Base-by-base conservation (phyloP, 208 protist species). In the Crithidia fasciculata region DNA sequence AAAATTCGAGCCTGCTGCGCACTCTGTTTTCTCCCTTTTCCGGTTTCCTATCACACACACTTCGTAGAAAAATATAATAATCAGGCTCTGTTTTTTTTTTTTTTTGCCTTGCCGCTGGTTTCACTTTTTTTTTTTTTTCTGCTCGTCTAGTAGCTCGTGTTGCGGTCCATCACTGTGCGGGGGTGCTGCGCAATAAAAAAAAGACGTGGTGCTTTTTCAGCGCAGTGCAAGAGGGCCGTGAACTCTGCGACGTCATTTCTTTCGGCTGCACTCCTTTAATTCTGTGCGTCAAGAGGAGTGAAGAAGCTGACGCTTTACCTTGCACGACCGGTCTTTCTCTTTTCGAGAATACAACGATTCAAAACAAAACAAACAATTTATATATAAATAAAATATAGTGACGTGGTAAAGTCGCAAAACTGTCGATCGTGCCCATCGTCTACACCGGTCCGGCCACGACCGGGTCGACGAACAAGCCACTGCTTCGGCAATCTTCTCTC, bases 401-500 rank as follows among this genome's bases (percentile, higher is more conserved):
- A 13, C 13, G 45, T 13, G 52, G 52, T 56, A 56, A 56, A 56
- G 19, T 40, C 52, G 19, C 55, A 59, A 80, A 80, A 56, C 74
- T 80, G 74, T 80, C 74, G 16, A 60, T 74, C 28, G 50, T 61
- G 54, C 68, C 76, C 12, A 64, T 69, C 58, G 36, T 76, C 36
- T 72, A 36, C 69, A 81, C 76, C 69, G 76, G 68, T 61, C 44
- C 68, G 13, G 43, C 69, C 52, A 44, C 54, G 52, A 63, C 63
- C 69, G 76, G 69, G 52, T 49, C 50, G 36, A 56, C 18, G 41
- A 13, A 28, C 43, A 72, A 61, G 44, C 6, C 62, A 7, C 41
- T 50, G 19, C 49, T 40, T 6, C 63, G 58, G 50, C 74, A 73
- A 44, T 82, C 75, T 37, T 81, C 74, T 12, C 54, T 85, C 5